Percentiles rank a stretch among this genome's conserved stretches.
These are phyloP conservation scores for Lactarius trivialis DNA, from an alignment of 768 basidiomycete species.

Conservation along the genomic window DNA sequence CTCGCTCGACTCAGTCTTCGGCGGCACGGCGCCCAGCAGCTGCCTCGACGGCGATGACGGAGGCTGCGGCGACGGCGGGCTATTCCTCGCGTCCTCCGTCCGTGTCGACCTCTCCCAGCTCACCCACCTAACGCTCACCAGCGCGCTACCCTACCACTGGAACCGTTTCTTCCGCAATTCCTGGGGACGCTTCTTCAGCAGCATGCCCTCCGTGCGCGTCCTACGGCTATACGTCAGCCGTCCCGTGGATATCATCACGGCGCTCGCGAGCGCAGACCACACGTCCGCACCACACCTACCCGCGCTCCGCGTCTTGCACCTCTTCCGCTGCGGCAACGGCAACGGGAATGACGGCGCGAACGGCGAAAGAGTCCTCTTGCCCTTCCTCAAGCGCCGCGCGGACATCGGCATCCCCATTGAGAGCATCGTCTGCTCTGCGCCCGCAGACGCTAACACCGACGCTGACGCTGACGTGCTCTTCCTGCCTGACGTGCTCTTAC, in stretches of 20 bases:
- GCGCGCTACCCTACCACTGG: constrained; percentile 4
- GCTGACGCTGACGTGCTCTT: neutral
- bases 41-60: neutral
- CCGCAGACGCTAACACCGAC: neutral
- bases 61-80: neutral
- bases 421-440: constrained; percentile 6
- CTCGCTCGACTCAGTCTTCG: neutral
- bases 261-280: neutral
- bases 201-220: neutral
- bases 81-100: constrained; percentile 9
- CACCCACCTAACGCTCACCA: constrained; percentile 15
- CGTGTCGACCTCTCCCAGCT: neutral
- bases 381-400: constrained; percentile 2
- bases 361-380: neutral
- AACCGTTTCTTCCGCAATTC: constrained; percentile 8
- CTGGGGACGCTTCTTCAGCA: constrained; percentile 7
- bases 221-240: constrained; percentile 1
- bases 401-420: constrained; percentile 5
- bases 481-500: neutral
- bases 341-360: neutral
- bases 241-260: neutral
- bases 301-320: neutral
- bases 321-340: neutral
- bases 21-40: neutral
- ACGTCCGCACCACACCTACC: neutral